These are phyloP conservation scores for Acanthamoeba healyi DNA, from an alignment of 208 protist species.

Conservation along the genomic window DNA sequence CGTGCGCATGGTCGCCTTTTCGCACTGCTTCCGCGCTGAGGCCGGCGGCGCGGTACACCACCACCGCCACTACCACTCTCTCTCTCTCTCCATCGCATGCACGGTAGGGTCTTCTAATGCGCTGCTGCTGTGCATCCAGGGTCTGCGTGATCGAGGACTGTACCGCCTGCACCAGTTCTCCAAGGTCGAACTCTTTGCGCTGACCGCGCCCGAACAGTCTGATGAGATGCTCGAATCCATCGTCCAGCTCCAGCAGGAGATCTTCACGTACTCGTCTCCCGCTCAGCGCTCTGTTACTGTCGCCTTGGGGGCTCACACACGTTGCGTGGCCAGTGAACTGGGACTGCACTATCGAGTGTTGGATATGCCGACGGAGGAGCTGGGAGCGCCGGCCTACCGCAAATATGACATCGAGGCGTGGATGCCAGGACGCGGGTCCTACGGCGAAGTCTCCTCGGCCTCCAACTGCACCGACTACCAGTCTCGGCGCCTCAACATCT, in stretches of 20 bases:
- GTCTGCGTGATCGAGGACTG: slow-evolving; percentile 83
- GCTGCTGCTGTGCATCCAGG: not conserved
- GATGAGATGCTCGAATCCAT: slow-evolving; percentile 84
- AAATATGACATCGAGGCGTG: slow-evolving; percentile 93
- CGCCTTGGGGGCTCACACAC: not conserved
- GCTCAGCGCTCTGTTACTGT: slow-evolving; percentile 55
- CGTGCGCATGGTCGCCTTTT: slow-evolving; percentile 84
- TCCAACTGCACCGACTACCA: slow-evolving; percentile 93
- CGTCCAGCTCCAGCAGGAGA: slow-evolving; percentile 84
- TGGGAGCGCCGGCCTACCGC: slow-evolving; percentile 88
- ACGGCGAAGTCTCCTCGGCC: slow-evolving; percentile 86
- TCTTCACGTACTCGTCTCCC: slow-evolving; percentile 84
- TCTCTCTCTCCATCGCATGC: not conserved
- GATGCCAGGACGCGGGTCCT: slow-evolving; percentile 88
- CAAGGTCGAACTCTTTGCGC: slow-evolving; percentile 92
- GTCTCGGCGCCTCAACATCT: slow-evolving; percentile 87
- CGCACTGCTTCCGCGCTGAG: slow-evolving; percentile 88
- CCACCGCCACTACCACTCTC: not conserved
- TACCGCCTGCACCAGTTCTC: slow-evolving; percentile 93
- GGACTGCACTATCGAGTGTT: slow-evolving; percentile 82
- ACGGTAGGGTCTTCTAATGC: no score
- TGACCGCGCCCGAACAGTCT: slow-evolving; percentile 82
- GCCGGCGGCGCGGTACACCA: slow-evolving; percentile 63
- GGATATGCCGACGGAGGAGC: slow-evolving; percentile 90
- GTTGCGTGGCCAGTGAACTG: not conserved